Evolutionary conservation across 2,329 filamentous ascomycete genomes (phyloP), one percentile per base, ranked within the genome.

Genomic region (Pyrenophora tritici-repentis): DNA sequence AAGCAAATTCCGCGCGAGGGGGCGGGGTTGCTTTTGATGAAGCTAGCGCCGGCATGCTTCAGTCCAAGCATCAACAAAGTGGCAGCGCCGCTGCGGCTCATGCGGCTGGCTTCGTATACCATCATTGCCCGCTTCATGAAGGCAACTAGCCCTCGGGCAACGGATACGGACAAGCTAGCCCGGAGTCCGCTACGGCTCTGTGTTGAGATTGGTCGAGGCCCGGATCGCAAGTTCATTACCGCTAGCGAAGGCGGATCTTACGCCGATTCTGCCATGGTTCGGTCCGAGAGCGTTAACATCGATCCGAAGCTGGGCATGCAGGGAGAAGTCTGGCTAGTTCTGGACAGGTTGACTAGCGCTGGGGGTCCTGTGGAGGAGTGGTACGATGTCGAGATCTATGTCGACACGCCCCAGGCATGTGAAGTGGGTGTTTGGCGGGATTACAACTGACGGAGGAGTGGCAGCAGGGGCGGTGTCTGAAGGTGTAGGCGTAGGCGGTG

Each of bases 271-370:
- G 85, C 84, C 0, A 80, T 71, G 7, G 71, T 95, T 20, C 81
- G 89, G 41, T 89, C 88, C 1, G 79, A 84, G 12, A 87, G 93
- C 57, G 81, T 95, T 43, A 87, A 95, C 73, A 75, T 96, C 35
- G 84, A 86, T 37, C 88, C 90, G 0, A 80, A 77, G n/a, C 73
- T 82, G 57, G 76, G 79, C 50, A 74, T 41, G 14, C 74, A 74
- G 8, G 81, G 82, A 16, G 86, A 86, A 14, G 71, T 91, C 50
- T 95, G 89, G 88, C 78, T 97, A 45, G 87, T 96, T 5, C 77
- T 97, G 35, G 91, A 97, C 73, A 82, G 88, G 58, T 82, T 93
- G 64, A 88, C 86, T n/a, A 82, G 81, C 9, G 78, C 78, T 37
- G 75, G 75, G 4, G 79, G 71, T 34, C 65, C 70, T 46, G 67